Evolutionary conservation across 1,284 basidiomycete genomes (phyloP).

Genomic region (Ustilago sp.): DNA sequence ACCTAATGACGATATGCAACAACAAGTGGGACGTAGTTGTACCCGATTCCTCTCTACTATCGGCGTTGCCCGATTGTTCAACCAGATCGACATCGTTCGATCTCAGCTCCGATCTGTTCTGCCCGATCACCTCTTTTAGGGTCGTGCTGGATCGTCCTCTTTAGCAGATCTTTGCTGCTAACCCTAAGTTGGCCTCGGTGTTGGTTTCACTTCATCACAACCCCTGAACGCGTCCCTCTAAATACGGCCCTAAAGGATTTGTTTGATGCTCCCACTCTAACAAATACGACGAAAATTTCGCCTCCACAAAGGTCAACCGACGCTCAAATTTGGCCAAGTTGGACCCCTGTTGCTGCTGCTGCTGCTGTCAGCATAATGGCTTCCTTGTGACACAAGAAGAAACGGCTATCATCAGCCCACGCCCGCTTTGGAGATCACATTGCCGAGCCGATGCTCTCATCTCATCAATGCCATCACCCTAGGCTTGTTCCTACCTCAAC

Average conservation of each 20-base stretch:
- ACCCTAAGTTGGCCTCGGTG: slow-evolving; percentile 5
- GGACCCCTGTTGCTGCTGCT: not conserved
- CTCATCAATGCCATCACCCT: not conserved
- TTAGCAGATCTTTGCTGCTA: slow-evolving; percentile 1
- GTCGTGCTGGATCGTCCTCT: no score
- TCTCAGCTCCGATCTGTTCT: no score
- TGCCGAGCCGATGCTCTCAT: not conserved
- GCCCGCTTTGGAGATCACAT: not conserved
- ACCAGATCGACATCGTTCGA: no score
- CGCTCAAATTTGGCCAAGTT: not conserved
- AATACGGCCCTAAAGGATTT: no score
- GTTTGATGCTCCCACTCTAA: no score
- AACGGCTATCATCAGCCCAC: not conserved
- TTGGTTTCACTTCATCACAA: slow-evolving; percentile 25
- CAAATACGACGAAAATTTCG: no score
- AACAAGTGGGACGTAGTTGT: no score
- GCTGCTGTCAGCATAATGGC: not conserved
- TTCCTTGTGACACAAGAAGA: not conserved
- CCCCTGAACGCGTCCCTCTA: slow-evolving; percentile 21
- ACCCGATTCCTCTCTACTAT: no score
- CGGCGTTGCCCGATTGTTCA: no score
- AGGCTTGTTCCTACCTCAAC: not conserved
- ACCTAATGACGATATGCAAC: no score
- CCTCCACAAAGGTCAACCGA: no score
- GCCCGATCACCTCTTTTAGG: no score